Evolutionary conservation across 352 stramenopile genomes (phyloP).

Genomic region (Pythium pyrilobum): DNA sequence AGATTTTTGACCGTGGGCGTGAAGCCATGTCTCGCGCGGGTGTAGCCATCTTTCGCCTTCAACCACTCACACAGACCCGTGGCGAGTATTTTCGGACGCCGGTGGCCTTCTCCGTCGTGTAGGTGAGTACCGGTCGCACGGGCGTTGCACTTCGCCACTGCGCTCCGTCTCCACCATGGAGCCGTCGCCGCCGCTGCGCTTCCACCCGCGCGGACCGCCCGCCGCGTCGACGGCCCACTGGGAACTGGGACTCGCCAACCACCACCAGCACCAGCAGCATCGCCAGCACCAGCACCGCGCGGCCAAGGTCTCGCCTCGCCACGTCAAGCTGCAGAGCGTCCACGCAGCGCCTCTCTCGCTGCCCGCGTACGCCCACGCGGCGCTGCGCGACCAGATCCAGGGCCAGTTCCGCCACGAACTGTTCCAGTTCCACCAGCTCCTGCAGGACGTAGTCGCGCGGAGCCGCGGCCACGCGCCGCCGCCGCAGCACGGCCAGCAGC

Average conservation of each 20-base stretch:
- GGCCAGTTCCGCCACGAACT: constrained; percentile 53
- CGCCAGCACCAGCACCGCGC: not conserved
- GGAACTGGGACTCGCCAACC: not conserved
- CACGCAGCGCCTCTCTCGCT: not conserved
- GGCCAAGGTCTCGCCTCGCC: constrained; percentile 21
- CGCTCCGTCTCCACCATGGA: not conserved
- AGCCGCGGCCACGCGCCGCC: not conserved
- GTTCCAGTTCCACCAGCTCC: constrained; percentile 63
- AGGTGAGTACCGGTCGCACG: no score
- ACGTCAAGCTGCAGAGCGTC: constrained; percentile 31
- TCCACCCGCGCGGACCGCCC: not conserved
- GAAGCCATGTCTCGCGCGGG: no score
- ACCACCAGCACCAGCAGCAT: not conserved
- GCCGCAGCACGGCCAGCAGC: not conserved
- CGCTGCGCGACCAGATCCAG: constrained; percentile 32
- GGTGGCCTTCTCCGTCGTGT: no score
- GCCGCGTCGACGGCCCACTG: not conserved
- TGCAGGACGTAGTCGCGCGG: constrained; percentile 33
- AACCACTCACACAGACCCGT: no score
- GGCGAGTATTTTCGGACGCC: not conserved
- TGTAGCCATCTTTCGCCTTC: no score
- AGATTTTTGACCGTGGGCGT: no score
- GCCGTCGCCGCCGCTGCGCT: constrained; percentile 5
- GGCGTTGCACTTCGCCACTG: no score
- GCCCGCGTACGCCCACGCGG: constrained; percentile 11